phyloP scores from a whole-genome alignment of 2,329 filamentous ascomycete genomes.

The Colletotrichum noveboracense region DNA sequence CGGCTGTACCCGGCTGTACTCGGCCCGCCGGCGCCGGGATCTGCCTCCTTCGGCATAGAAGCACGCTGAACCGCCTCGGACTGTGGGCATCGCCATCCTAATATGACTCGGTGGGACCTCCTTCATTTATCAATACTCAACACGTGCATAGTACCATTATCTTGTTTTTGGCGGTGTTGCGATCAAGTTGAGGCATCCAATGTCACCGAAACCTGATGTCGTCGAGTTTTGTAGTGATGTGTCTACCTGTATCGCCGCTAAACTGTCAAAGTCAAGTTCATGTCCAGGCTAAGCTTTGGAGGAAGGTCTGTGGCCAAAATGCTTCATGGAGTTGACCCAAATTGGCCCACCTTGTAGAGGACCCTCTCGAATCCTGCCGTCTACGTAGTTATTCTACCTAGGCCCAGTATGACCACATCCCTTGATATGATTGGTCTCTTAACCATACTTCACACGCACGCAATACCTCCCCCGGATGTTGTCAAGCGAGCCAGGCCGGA shows the following conservation, averaged over 20 bases:
- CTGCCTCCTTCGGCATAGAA: background rate
- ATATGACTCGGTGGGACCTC: background rate
- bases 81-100: background rate
- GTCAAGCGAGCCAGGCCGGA: background rate
- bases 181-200: background rate
- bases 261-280: background rate
- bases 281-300: background rate
- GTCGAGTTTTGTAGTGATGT: background rate
- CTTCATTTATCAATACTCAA: background rate
- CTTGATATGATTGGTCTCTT: background rate
- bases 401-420: background rate
- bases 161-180: background rate
- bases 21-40: background rate
- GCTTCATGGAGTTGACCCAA: background rate
- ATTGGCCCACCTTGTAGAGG: background rate
- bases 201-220: background rate
- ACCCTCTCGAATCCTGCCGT: background rate
- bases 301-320: background rate
- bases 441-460: background rate
- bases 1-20: background rate
- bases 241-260: background rate
- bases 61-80: background rate
- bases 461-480: background rate
- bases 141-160: background rate
- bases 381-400: background rate